Evolutionary conservation across 2,329 filamentous ascomycete genomes (phyloP), one percentile per base, ranked within the genome.

Genomic region (Diaporthe velutina): DNA sequence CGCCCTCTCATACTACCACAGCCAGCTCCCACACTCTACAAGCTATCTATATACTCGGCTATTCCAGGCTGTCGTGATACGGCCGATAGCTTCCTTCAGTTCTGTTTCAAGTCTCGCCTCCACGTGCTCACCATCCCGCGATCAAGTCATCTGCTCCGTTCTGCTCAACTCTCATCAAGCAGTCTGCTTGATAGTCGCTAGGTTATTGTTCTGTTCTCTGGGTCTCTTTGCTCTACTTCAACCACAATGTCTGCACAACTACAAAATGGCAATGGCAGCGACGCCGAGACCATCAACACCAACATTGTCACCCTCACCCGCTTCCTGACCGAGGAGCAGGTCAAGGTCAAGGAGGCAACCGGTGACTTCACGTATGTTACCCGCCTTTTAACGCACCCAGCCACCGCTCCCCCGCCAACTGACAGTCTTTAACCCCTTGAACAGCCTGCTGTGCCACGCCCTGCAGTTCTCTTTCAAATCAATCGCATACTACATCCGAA

Each of bases 391-490:
- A 30, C 13, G 74, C 78, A 30, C 72, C 73, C 25, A 7, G 33
- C 7, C 64, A 19, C 22, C n/a, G 15, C 2, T 22, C 50, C 80
- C 76, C 35, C 50, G 33, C 2, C 35, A 38, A 74, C 76, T 77
- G 71, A 70, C 54, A 17, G 38, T 6, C 2, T 45, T 5, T 17
- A 28, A 25, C 13, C 8, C n/a, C 19, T 8, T 28, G 10, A 48
- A 70, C 81, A 98, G 96, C 81, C 91, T 99, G 71, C 92, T 99
- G 75, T 98, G 95, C 90, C 97, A 99, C 84, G 96, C 97, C 76
- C 94, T 99, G 75, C 97, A 98, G 86, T 99, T 98, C 89, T 96
- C 97, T 78, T 99, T 99, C 93, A 99, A 99, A 89, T 98, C 95
- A 79, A 99, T 99, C 85, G 95, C 97, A 80, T 98, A 98, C 90